Evolutionary conservation across 768 basidiomycete species (phyloP).

Genomic region (Boletellus ananas): DNA sequence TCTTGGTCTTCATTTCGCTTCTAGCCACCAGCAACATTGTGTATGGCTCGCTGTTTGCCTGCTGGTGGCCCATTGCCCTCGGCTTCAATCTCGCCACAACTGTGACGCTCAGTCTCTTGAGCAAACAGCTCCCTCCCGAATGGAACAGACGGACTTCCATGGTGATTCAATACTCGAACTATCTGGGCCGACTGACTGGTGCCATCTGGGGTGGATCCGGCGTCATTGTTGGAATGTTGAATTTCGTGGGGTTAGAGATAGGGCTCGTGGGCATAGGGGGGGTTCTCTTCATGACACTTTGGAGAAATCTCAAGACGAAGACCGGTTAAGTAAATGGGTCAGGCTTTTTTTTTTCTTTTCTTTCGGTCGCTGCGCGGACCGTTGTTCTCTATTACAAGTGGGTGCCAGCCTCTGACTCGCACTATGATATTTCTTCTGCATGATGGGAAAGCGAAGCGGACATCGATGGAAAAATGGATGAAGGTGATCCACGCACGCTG

Average conservation of each 20-base stretch:
- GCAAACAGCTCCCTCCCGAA: conserved; percentile 61
- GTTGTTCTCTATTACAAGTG: not conserved
- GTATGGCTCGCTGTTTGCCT: conserved; percentile 45
- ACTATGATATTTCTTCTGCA: not conserved
- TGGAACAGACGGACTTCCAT: conserved; percentile 58
- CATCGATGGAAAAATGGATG: not conserved
- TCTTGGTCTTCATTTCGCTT: conserved; percentile 49
- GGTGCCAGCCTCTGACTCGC: not conserved
- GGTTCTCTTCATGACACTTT: conserved; percentile 50
- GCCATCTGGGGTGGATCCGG: conserved; percentile 69
- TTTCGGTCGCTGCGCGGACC: not conserved
- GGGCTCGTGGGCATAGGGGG: conserved; percentile 56
- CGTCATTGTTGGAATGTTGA: conserved; percentile 49
- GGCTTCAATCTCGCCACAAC: conserved; percentile 75
- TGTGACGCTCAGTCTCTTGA: conserved; percentile 60
- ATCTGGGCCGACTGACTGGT: conserved; percentile 58
- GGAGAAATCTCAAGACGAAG: conserved; percentile 64
- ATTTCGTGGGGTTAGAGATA: conserved; percentile 57
- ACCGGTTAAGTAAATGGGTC: conserved; percentile 44
- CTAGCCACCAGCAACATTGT: conserved; percentile 38
- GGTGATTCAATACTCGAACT: conserved; percentile 68
- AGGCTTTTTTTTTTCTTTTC: not conserved
- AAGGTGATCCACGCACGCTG: not conserved
- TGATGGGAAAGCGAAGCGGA: not conserved
- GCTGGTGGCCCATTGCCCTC: conserved; percentile 52